Base-by-base conservation (phyloP, 2,329 filamentous ascomycete species). In the Pseudocercospora eumusae region DNA sequence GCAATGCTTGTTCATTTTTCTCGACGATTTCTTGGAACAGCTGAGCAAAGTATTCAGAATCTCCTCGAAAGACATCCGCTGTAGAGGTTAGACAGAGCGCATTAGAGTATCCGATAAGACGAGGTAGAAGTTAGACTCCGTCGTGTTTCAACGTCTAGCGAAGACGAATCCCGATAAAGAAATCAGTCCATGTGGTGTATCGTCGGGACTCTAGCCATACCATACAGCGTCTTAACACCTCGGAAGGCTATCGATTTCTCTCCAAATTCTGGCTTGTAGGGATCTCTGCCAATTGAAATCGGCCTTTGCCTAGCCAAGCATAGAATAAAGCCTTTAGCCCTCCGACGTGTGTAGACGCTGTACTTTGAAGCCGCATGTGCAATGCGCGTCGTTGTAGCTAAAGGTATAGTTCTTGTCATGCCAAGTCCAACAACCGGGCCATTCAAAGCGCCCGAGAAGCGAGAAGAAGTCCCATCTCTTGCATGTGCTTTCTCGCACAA, bases 401-500 rank as follows among this genome's bases (percentile, higher is more conserved):
- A 78, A 28, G 84, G 84, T 81, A 86, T 84, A 40, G n/a, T n/a
- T n/a, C n/a, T n/a, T n/a, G 85, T 87, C 67, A 87, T 83, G 23
- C 85, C 85, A 2, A 87, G 79, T 56, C 85, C 85, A 3, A 86
- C 85, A 20, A 84, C 84, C 50, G 79, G 78, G 18, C 85, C 85
- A 71, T 87, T 85, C 61, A 87, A 77, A 4, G 85, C 85, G 0
- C 44, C 44, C 44, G 18, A 47, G 20, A 47, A 21, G 20, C 44
- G 44, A 47, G 44, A 20, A 25, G 18, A 42, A 28, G n/a, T 18
- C 5, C 36, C 2, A 40, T 40, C 36, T 40, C 36, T 40, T 40
- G 15, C 36, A 40, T n/a, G 36, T 40, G 36, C 36, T 40, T 40
- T 18, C 36, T 40, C 36, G 15, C 36, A 18, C 36, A 40, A 40